Conservation (phyloP, 129 eudicot genomes). For the Helianthus annuus region DNA sequence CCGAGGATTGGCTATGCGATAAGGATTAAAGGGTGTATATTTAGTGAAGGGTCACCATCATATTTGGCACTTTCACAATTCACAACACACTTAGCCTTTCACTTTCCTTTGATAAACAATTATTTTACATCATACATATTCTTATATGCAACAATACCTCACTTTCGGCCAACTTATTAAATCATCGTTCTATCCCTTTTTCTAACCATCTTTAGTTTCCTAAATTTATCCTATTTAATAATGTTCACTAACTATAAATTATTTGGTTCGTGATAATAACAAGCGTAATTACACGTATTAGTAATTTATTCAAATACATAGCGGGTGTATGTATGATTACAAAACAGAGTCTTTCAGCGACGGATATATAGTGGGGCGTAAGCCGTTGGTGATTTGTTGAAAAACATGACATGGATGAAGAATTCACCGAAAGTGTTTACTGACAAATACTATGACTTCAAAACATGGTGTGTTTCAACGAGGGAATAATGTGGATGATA, state of each 20-base stretch:
- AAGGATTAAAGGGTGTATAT: slow-evolving; percentile 13
- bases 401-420: too few relatives aligned
- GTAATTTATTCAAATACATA: neutral
- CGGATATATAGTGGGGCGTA: too few relatives aligned
- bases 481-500: too few relatives aligned
- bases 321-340: neutral
- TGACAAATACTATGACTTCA: too few relatives aligned
- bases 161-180: slow-evolving; percentile 19
- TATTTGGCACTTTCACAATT: slow-evolving; percentile 34
- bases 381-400: too few relatives aligned
- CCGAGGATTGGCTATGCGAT: neutral
- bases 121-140: slow-evolving; percentile 10
- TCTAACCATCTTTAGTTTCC: slow-evolving; percentile 8
- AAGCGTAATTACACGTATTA: neutral
- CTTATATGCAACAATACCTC: slow-evolving; percentile 14
- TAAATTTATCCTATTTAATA: neutral
- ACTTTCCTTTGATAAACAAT: neutral
- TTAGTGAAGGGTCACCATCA: slow-evolving; percentile 22
- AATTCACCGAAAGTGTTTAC: too few relatives aligned
- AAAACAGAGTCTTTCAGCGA: too few relatives aligned
- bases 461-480: too few relatives aligned
- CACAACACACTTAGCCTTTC: slow-evolving; percentile 18
- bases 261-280: neutral
- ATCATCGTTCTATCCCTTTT: neutral
- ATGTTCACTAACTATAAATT: neutral